Evolutionary conservation across 2,329 filamentous ascomycete species (phyloP).

Genomic region (Calycina marina): DNA sequence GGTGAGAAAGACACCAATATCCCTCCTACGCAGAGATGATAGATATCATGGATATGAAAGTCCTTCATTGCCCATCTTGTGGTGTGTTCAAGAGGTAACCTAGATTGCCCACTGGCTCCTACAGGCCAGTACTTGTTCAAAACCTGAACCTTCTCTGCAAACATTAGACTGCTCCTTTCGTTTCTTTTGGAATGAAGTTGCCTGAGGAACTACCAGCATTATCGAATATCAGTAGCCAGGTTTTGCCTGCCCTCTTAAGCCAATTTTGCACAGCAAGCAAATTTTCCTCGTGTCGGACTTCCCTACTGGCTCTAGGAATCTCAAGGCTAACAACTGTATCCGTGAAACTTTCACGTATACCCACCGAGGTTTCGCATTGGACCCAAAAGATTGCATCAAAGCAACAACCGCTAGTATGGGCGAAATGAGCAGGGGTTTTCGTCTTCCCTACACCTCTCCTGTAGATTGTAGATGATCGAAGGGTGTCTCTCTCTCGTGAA

Average conservation of each 20-base stretch:
- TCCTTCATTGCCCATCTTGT: no score
- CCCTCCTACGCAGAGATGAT: no score
- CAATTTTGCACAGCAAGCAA: constrained; percentile 2
- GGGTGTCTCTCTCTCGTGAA: background rate
- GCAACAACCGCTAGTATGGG: constrained; percentile 1
- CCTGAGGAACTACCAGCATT: constrained; percentile 5
- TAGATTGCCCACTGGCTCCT: constrained; percentile 3
- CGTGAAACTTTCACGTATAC: constrained; percentile 14
- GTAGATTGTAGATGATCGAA: constrained; percentile 2
- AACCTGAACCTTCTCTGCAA: constrained; percentile 1
- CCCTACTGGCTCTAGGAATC: constrained; percentile 8
- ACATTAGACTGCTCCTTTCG: background rate
- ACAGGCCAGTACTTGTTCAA: constrained; percentile 3
- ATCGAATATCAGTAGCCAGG: constrained; percentile 5
- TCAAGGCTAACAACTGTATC: constrained; percentile 10
- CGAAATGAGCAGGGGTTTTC: constrained; percentile 8
- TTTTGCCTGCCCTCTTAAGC: constrained; percentile 4
- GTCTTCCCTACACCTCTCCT: constrained; percentile 12
- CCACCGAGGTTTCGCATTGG: constrained; percentile 9
- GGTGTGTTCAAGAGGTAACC: constrained; percentile 3
- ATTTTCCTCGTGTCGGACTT: constrained; percentile 6
- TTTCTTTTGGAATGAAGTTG: no score
- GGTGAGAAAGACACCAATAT: no score
- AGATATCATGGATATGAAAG: no score
- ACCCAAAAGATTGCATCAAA: constrained; percentile 16